Evolutionary conservation across 176 grass and related monocot species (phyloP).

Genomic region (Oryza longistaminata): DNA sequence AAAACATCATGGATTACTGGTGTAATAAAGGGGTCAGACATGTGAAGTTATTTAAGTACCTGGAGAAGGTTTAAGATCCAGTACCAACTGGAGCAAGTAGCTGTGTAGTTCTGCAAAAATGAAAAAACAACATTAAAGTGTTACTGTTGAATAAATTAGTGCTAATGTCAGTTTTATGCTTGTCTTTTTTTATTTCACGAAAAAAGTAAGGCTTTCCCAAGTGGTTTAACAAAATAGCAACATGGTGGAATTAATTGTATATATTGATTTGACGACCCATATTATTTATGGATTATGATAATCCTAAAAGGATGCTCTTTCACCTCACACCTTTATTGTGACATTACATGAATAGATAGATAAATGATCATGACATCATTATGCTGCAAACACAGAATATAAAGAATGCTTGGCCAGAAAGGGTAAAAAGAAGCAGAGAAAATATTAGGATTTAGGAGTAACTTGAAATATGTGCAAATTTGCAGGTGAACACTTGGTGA

Average conservation of each 20-base stretch:
- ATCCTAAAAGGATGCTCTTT: neutral
- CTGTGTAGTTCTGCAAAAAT: slow-evolving; percentile 70
- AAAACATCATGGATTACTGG: slow-evolving; percentile 4
- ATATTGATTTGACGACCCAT: slow-evolving; percentile 15
- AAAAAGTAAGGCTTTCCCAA: neutral
- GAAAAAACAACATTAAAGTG: slow-evolving; percentile 13
- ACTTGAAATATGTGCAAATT: neutral
- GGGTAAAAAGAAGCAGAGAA: neutral
- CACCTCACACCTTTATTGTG: neutral
- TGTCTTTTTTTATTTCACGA: neutral
- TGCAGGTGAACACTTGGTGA: slow-evolving; percentile 11
- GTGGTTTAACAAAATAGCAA: neutral
- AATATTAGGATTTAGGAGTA: neutral
- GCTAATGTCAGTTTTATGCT: neutral
- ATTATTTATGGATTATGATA: neutral
- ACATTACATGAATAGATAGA: neutral
- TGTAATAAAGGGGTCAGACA: neutral
- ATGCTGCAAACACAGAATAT: neutral
- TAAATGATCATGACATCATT: neutral
- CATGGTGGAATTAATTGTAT: neutral
- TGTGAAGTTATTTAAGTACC: slow-evolving; percentile 31
- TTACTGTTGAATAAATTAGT: slow-evolving; percentile 20
- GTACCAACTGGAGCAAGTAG: slow-evolving; percentile 78
- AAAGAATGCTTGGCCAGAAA: neutral
- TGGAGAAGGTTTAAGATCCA: slow-evolving; percentile 89